Percentiles rank a stretch among this genome's conserved stretches.
Evolutionary conservation across 1,139 yeast species (phyloP).

Genomic region (Hansenula anomala): DNA sequence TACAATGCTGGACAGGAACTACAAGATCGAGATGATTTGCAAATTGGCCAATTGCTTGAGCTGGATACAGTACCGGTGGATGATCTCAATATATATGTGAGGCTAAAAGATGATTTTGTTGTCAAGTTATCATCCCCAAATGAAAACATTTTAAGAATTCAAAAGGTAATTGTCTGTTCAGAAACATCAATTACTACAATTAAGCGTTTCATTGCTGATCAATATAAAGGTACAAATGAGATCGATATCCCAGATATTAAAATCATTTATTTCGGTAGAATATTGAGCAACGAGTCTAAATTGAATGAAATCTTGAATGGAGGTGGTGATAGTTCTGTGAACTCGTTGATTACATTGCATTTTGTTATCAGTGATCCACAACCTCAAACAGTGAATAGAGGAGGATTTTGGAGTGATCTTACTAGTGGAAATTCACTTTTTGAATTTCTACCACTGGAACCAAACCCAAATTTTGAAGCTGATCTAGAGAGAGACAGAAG

Average conservation of each 20-base stretch:
- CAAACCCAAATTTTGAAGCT: constrained; percentile 19
- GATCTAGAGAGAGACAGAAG: constrained; percentile 21
- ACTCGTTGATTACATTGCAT: constrained; percentile 13
- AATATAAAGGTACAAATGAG: constrained; percentile 12
- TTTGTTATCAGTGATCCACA: constrained; percentile 18
- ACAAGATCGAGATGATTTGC: constrained; percentile 3
- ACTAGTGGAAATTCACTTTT: constrained; percentile 18
- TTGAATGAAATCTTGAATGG: constrained; percentile 11
- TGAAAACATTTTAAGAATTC: constrained; percentile 9
- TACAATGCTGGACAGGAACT: constrained; percentile 14
- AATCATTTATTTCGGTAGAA: constrained; percentile 22
- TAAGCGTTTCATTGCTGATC: constrained; percentile 20
- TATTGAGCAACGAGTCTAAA: constrained; percentile 14
- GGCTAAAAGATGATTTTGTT: constrained; percentile 11
- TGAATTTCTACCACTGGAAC: constrained; percentile 24
- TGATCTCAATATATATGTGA: constrained; percentile 16
- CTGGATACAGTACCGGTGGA: constrained; percentile 22
- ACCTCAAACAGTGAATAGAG: background rate
- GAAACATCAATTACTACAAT: constrained; percentile 16
- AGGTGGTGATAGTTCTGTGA: background rate
- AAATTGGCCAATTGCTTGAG: constrained; percentile 12
- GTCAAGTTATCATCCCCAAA: constrained; percentile 18
- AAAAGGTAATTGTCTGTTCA: constrained; percentile 9
- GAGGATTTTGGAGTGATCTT: constrained; percentile 24
- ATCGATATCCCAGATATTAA: constrained; percentile 15